Evolutionary conservation across 2,329 filamentous ascomycete species (phyloP).

Genomic region (Sporothrix protearum): DNA sequence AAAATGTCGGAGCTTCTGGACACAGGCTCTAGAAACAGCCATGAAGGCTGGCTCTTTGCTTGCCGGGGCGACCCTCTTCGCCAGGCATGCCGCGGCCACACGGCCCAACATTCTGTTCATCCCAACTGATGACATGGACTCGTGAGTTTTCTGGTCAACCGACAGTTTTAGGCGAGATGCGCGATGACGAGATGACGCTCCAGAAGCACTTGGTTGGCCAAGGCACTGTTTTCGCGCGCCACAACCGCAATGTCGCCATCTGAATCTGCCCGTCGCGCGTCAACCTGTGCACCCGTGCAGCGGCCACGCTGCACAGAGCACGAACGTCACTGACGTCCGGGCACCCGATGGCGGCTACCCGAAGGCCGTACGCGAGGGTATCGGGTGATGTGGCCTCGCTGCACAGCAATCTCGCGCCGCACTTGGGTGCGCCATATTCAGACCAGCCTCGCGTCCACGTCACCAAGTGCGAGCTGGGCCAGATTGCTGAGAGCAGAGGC

Average conservation of each 20-base stretch:
- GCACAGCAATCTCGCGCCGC: conserved; percentile 45
- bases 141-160: not conserved
- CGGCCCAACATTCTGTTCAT: conserved; percentile 1
- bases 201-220: not conserved
- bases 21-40: not conserved
- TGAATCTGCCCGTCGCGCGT: conserved; percentile 68
- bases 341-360: conserved; percentile 61
- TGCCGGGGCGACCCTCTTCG: not conserved
- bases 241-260: conserved; percentile 40
- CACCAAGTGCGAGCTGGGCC: conserved; percentile 52
- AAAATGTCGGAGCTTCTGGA: not conserved
- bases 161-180: not conserved
- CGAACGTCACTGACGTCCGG: conserved; percentile 59
- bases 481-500: conserved; percentile 54
- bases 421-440: conserved; percentile 52
- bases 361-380: conserved; percentile 62
- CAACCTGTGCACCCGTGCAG: conserved; percentile 62
- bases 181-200: not conserved
- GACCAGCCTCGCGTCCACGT: conserved; percentile 50
- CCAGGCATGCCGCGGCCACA: not conserved
- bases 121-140: conserved; percentile 6
- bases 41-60: not conserved
- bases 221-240: not conserved
- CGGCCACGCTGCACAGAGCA: conserved; percentile 61
- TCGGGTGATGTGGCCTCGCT: conserved; percentile 51